Evolutionary conservation across 2,329 filamentous ascomycete genomes (phyloP).

Genomic region (Aspergillus jensenii): DNA sequence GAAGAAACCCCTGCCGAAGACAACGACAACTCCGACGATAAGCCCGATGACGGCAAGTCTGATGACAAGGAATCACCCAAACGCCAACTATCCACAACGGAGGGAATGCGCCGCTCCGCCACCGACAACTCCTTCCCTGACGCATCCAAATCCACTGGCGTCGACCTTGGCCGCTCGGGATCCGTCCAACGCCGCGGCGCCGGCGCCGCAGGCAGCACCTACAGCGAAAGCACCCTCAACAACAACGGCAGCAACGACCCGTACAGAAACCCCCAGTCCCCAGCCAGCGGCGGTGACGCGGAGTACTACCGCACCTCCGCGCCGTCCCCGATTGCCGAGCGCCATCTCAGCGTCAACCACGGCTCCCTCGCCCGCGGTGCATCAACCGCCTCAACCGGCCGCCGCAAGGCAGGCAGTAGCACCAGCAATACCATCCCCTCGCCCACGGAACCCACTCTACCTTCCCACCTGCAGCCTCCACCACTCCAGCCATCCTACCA

Average conservation of each 20-base stretch:
- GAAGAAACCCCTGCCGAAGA: constrained; percentile 6
- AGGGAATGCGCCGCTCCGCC: constrained; percentile 8
- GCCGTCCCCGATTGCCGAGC: constrained; percentile 23
- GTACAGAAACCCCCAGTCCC: constrained; percentile 23
- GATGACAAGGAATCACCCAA: constrained; percentile 60
- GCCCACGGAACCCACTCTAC: constrained; percentile 25
- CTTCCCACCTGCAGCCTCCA: constrained; percentile 14
- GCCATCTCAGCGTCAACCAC: constrained; percentile 23
- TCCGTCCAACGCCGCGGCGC: constrained; percentile 33
- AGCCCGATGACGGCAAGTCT: constrained; percentile 44
- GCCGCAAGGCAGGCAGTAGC: constrained; percentile 32
- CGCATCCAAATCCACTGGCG: constrained; percentile 28
- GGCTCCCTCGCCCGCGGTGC: constrained; percentile 36
- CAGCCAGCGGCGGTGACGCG: constrained; percentile 24
- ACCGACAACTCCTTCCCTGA: constrained; percentile 8
- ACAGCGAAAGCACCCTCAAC: constrained; percentile 25
- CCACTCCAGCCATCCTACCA: constrained; percentile 10
- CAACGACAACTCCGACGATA: constrained; percentile 56
- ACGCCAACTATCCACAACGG: constrained; percentile 12
- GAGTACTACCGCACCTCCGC: constrained; percentile 29
- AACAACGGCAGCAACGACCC: background rate
- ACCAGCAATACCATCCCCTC: constrained; percentile 17
- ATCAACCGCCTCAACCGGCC: constrained; percentile 42
- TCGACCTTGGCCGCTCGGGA: constrained; percentile 27
- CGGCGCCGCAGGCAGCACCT: constrained; percentile 22